Evolutionary conservation across 176 grass and related monocot genomes (phyloP), one percentile per base, ranked within the genome.

Genomic region (Canna indica): DNA sequence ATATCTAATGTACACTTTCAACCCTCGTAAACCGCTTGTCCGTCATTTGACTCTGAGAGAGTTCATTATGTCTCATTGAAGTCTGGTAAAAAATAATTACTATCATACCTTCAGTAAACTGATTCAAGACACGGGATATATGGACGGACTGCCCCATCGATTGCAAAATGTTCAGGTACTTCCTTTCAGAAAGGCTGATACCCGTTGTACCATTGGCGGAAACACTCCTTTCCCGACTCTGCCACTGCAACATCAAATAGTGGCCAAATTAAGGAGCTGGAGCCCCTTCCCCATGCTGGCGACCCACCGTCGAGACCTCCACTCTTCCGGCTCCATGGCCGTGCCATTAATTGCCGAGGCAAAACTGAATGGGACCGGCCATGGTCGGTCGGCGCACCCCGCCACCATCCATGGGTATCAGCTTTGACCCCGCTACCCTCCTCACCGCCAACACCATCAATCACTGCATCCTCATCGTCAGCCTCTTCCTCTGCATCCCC

Each of bases 131-230:
- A n/a, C n/a, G n/a, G n/a, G n/a, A n/a, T 75, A 99, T 82, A 71
- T 99, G 80, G 38, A 99, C 90, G 16, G 90, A 88, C 68, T 99
- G 90, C 66, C 90, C 95, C 80, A 99, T 73, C 56, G 84, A 86
- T 35, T 94, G 82, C 28, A 99, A 67, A 67, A 94, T 85, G 64
- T 80, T 87, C 36, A 82, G 45, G 73, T 59, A 86, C 64, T 94
- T 89, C 75, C 71, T 83, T 75, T 99, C 95, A 5, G 90, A 84
- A 77, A 97, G 59, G 35, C 44, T 73, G 53, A 56, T 32, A 36
- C 54, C 77, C 18, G 18, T 80, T 25, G 77, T 78, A 0, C 16
- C 73, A 6, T 38, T 57, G 2, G 75, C 76, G n/a, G 34, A 20
- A 26, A 9, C 25, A 47, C 33, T 36, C 9, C 33, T 52, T 6